Percentiles rank a stretch among this genome's conserved stretches.
phyloP scores from a whole-genome alignment of 192 early-diverging fungal genomes.

The Rhizophagus sp. region DNA sequence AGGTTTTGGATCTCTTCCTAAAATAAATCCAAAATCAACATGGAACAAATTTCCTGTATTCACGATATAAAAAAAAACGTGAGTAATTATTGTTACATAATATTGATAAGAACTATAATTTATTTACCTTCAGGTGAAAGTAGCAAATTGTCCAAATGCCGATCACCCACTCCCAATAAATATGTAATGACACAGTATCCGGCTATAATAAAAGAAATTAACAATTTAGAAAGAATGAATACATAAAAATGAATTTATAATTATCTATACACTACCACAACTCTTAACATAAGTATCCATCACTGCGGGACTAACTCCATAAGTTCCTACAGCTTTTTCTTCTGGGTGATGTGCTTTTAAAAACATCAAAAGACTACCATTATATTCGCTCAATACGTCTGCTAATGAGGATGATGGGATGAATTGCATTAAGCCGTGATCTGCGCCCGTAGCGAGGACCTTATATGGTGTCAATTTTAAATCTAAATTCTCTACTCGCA shows the following conservation, averaged over 20 bases:
- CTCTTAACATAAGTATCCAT: conserved; percentile 97
- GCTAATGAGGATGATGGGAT: conserved; percentile 89
- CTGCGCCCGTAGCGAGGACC: conserved; percentile 92
- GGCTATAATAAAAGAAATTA: conserved; percentile 49
- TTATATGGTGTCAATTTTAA: conserved; percentile 91
- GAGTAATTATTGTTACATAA: conserved; percentile 5
- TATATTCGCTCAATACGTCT: conserved; percentile 83
- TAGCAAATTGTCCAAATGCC: conserved; percentile 96
- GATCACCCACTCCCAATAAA: conserved; percentile 95
- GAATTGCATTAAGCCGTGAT: conserved; percentile 96
- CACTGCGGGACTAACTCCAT: conserved; percentile 68
- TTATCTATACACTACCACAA: conserved; percentile 63
- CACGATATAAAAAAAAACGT: conserved; percentile 6
- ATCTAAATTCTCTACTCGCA: conserved; percentile 96
- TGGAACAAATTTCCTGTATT: conserved; percentile 85
- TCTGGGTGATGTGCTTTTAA: conserved; percentile 75
- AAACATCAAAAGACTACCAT: conserved; percentile 79
- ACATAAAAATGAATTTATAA: neutral
- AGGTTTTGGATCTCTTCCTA: conserved; percentile 98
- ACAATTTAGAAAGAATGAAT: neutral
- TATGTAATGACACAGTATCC: conserved; percentile 99
- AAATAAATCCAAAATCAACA: conserved; percentile 98
- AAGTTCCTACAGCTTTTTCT: conserved; percentile 55
- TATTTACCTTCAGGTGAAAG: conserved; percentile 77
- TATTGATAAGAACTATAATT: conserved; percentile 7